Conservation (phyloP, 805 yeast genomes). For the Maudiozyma serrabonitensis region DNA sequence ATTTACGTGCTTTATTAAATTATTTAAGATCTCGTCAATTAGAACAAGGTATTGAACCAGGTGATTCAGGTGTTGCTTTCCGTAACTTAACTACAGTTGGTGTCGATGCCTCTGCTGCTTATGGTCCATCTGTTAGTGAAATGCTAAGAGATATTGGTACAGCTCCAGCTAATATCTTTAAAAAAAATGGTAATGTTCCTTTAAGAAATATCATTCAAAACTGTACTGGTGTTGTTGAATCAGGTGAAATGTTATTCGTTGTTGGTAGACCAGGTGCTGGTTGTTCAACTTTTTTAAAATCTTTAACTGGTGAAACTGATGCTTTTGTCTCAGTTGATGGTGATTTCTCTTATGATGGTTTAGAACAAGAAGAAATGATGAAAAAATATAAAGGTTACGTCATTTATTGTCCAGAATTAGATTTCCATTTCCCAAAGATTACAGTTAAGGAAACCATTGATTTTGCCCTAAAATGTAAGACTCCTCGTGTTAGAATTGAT, state of each 20-base stretch:
- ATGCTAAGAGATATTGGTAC: slow-evolving; percentile 29
- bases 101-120: slow-evolving; percentile 44
- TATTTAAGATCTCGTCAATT: slow-evolving; percentile 32
- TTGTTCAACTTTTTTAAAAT: slow-evolving; percentile 45
- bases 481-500: slow-evolving; percentile 38
- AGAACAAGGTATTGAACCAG: slow-evolving; percentile 39
- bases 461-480: slow-evolving; percentile 40
- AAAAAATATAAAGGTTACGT: slow-evolving; percentile 38
- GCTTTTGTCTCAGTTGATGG: slow-evolving; percentile 32
- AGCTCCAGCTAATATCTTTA: slow-evolving; percentile 19
- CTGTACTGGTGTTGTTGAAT: slow-evolving; percentile 34
- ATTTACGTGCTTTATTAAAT: slow-evolving; percentile 34
- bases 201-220: slow-evolving; percentile 33
- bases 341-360: slow-evolving; percentile 40
- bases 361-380: slow-evolving; percentile 40
- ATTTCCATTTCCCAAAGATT: slow-evolving; percentile 42
- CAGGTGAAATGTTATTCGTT: slow-evolving; percentile 46
- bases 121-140: slow-evolving; percentile 39
- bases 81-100: slow-evolving; percentile 37
- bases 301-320: slow-evolving; percentile 37
- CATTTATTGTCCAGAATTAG: slow-evolving; percentile 44
- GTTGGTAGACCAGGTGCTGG: slow-evolving; percentile 58
- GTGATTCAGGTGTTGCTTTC: slow-evolving; percentile 43
- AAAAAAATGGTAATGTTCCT: slow-evolving; percentile 21
- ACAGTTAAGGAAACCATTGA: slow-evolving; percentile 43